These are phyloP conservation scores for Solanum chaucha DNA, from an alignment of 257 asterid genomes.

Conservation along the genomic window DNA sequence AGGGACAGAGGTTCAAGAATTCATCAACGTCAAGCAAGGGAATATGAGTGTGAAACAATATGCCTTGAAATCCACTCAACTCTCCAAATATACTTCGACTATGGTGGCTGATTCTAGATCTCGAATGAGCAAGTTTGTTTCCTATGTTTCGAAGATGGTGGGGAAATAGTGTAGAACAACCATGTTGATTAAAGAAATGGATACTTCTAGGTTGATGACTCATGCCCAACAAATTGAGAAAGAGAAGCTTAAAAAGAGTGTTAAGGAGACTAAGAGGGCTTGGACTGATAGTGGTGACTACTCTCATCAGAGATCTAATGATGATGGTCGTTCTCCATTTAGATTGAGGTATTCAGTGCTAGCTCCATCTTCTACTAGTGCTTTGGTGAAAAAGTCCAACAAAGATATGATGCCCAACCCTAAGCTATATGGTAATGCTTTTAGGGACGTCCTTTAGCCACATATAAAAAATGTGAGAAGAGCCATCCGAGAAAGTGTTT, in stretches of 20 bases:
- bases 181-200: background rate
- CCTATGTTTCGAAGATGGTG: background rate
- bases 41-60: background rate
- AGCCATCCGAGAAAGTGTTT: no score
- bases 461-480: no score
- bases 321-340: background rate
- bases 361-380: no score
- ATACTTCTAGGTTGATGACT: background rate
- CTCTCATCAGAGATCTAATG: background rate
- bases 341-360: background rate
- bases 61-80: background rate
- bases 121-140: background rate
- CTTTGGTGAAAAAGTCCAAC: no score
- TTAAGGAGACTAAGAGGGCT: background rate
- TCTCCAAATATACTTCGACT: background rate
- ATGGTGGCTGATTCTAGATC: background rate
- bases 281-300: background rate
- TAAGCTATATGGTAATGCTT: no score
- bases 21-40: background rate
- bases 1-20: background rate
- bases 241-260: background rate
- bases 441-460: no score
- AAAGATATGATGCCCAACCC: background rate
- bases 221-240: background rate
- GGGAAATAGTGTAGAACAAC: background rate